Base-by-base conservation (phyloP, 2,329 filamentous ascomycete genomes). In the Calonectria pauciramosa region DNA sequence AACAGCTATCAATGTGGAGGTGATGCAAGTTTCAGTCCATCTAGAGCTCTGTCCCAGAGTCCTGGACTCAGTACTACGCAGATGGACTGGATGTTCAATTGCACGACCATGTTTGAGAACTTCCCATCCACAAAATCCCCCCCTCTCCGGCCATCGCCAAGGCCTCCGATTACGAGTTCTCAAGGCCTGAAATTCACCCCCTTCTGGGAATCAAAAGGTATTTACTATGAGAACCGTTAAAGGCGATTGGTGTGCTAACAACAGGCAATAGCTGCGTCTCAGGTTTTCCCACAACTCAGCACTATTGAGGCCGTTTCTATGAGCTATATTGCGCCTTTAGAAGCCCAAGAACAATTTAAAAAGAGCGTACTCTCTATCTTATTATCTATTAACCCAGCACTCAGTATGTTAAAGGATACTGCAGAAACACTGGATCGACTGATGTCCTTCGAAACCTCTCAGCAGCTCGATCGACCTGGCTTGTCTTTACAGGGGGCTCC, bases 51-150 rank as follows among this genome's bases (percentile, higher is more conserved):
- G 8, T 13, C 2, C 3, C 20, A 11, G 13, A 47, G 44, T 10
- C n/a, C n/a, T 13, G 9, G 3, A 23, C n/a, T 5, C n/a, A 10
- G n/a, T n/a, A 11, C n/a, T 1, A 11, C 10, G n/a, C 1, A 3
- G 11, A 23, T 23, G 44, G 44, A 23, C 13, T 47, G 44, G 20
- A 23, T 47, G 10, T 9, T 11, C 18, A 10, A 47, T 6, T 1
- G 9, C 2, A 4, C 8, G 1, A 2, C 44, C 9, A 9, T 5
- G 11, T n/a, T 47, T 47, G n/a, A 23, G 0, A 47, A 4, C n/a
- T n/a, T n/a, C n/a, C n/a, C n/a, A n/a, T n/a, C n/a, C n/a, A n/a
- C n/a, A n/a, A n/a, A n/a, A n/a, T n/a, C n/a, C n/a, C n/a, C n/a
- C n/a, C n/a, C n/a, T n/a, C n/a, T n/a, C n/a, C n/a, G n/a, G n/a